A percentile compares a stretch with the other conserved stretches of the same genome.
Evolutionary conservation across 2,329 filamentous ascomycete genomes (phyloP).

Genomic region (Trichoderma sp.): DNA sequence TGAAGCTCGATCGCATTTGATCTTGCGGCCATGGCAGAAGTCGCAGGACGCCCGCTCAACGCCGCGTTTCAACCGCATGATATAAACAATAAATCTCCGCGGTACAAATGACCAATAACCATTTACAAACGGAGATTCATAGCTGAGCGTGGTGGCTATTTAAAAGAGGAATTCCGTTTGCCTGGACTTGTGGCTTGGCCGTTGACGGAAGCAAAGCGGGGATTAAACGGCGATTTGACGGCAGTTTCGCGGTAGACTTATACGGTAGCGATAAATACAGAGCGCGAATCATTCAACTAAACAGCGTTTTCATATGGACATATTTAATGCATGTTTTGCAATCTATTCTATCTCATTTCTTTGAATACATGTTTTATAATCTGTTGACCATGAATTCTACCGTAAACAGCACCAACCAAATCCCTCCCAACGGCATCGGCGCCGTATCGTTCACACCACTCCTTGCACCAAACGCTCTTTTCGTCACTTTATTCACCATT

Average conservation of each 20-base stretch:
- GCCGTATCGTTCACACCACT: conserved; percentile 3
- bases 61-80: conserved; percentile 12
- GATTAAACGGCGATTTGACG: conserved; percentile 13
- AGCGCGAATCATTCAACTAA: not conserved
- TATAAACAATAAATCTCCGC: not conserved
- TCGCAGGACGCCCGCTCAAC: conserved; percentile 15
- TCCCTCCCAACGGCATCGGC: conserved; percentile 3
- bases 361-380: not conserved
- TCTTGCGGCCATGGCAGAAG: conserved; percentile 14
- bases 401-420: not conserved
- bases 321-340: no score
- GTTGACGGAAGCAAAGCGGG: not conserved
- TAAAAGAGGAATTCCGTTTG: not conserved
- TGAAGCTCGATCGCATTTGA: conserved; percentile 10
- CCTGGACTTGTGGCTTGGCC: not conserved
- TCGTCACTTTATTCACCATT: not conserved
- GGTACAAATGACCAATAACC: not conserved
- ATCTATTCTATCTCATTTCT: no score
- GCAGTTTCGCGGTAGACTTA: not conserved
- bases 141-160: not conserved
- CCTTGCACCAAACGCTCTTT: not conserved
- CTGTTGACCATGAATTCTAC: not conserved
- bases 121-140: not conserved
- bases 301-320: no score
- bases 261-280: not conserved